Conservation (phyloP, 345 rosid species). For the Eucalyptus pumila region DNA sequence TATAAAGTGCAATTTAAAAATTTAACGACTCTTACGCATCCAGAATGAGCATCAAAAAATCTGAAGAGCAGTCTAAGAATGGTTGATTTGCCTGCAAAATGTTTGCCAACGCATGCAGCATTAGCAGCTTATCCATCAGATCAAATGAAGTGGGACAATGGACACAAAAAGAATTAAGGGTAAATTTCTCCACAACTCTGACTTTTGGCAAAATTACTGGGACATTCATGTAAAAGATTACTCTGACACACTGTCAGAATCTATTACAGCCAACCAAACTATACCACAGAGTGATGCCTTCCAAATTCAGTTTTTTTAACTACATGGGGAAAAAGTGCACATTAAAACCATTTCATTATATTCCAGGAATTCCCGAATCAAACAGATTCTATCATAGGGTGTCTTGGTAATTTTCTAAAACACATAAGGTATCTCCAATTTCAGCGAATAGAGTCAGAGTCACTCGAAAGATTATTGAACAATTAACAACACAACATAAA, state of each 20-base stretch:
- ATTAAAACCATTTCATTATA: background rate
- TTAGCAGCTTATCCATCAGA: background rate
- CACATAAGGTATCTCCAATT: background rate
- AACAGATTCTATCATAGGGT: background rate
- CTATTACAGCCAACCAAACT: background rate
- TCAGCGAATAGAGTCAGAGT: background rate
- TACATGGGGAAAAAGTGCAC: background rate
- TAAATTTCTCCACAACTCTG: background rate
- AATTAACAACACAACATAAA: background rate
- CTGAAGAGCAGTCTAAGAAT: slow-evolving; percentile 89
- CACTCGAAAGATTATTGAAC: background rate
- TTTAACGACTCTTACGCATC: slow-evolving; percentile 48
- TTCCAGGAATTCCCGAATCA: background rate
- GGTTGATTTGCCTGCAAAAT: slow-evolving; percentile 86
- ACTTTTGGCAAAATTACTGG: background rate
- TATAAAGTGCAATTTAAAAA: background rate
- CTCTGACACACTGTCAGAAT: background rate
- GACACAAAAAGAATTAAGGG: background rate
- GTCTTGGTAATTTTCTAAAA: background rate
- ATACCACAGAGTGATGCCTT: background rate
- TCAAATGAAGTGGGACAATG: background rate
- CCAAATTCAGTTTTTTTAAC: background rate
- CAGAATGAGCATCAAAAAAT: slow-evolving; percentile 68
- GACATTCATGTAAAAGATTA: background rate
- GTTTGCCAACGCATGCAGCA: background rate